Evolutionary conservation across 176 grass and related monocot genomes (phyloP).

Genomic region (Zizania latifolia): DNA sequence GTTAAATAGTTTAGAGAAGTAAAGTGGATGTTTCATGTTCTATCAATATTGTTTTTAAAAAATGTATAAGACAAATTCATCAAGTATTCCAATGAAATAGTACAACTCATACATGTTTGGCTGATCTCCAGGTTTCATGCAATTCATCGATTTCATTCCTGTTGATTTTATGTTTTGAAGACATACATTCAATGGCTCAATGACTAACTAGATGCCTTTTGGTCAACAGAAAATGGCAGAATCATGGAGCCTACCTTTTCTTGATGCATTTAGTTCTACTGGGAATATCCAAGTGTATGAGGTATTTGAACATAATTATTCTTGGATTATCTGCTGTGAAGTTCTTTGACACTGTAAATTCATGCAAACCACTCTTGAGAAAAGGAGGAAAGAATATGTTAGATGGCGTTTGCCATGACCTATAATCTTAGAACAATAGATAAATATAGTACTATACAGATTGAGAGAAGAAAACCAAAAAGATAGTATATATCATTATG

Average conservation of each 20-base stretch:
- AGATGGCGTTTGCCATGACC: not conserved
- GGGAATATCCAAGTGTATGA: constrained; percentile 50
- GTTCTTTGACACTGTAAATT: not conserved
- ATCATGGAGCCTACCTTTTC: constrained; percentile 58
- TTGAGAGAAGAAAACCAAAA: not conserved
- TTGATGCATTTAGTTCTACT: constrained; percentile 44
- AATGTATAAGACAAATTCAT: not conserved
- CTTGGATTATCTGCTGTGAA: not conserved
- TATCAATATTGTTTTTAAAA: not conserved
- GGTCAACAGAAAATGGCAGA: constrained; percentile 58
- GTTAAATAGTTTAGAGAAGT: not conserved
- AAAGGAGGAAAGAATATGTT: not conserved
- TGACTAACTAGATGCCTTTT: constrained; percentile 16
- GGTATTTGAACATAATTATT: constrained; percentile 33
- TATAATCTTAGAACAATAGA: not conserved
- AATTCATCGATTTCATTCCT: not conserved
- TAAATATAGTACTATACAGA: not conserved
- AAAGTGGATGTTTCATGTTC: not conserved
- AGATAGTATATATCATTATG: not conserved
- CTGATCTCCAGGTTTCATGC: not conserved
- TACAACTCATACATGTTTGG: not conserved
- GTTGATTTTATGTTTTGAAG: not conserved
- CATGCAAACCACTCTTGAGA: not conserved
- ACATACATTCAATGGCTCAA: not conserved
- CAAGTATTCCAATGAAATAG: not conserved